phyloP scores from a whole-genome alignment of 1,284 basidiomycete species.

The Apiotrichum domesticum region DNA sequence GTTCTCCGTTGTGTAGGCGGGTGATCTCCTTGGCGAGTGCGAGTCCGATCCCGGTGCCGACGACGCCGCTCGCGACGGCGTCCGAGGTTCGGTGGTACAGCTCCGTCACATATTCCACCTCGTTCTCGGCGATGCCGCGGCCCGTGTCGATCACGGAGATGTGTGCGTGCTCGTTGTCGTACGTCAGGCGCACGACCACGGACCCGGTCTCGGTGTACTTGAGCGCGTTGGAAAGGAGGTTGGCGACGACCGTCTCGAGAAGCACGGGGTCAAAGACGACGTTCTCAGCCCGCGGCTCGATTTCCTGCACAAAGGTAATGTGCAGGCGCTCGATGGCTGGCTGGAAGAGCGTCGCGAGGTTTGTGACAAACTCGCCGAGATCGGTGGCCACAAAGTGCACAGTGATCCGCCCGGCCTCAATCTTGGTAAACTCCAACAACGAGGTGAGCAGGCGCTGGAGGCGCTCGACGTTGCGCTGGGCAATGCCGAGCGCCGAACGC shows the following conservation, averaged over 20 bases:
- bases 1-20: constrained; percentile 45
- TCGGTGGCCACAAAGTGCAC: constrained; percentile 41
- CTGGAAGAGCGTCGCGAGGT: constrained; percentile 46
- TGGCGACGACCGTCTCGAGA: constrained; percentile 40
- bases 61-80: not conserved
- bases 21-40: constrained; percentile 42
- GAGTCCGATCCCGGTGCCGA: constrained; percentile 13
- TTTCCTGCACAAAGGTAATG: constrained; percentile 5
- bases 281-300: constrained; percentile 21
- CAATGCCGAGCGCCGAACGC: constrained; percentile 27
- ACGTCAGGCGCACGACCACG: constrained; percentile 20
- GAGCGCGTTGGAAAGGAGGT: constrained; percentile 34
- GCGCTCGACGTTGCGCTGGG: constrained; percentile 37
- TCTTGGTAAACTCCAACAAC: constrained; percentile 42
- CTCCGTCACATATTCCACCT: constrained; percentile 17
- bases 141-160: constrained; percentile 40
- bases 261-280: constrained; percentile 36
- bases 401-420: constrained; percentile 40
- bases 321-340: constrained; percentile 26
- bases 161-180: constrained; percentile 13
- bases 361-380: constrained; percentile 37
- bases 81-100: constrained; percentile 16
- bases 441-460: constrained; percentile 42
- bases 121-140: constrained; percentile 32
- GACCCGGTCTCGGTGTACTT: constrained; percentile 25